These are phyloP conservation scores for Yamadazyma dushanensis DNA, from an alignment of 1,139 yeast species.

Conservation along the genomic window DNA sequence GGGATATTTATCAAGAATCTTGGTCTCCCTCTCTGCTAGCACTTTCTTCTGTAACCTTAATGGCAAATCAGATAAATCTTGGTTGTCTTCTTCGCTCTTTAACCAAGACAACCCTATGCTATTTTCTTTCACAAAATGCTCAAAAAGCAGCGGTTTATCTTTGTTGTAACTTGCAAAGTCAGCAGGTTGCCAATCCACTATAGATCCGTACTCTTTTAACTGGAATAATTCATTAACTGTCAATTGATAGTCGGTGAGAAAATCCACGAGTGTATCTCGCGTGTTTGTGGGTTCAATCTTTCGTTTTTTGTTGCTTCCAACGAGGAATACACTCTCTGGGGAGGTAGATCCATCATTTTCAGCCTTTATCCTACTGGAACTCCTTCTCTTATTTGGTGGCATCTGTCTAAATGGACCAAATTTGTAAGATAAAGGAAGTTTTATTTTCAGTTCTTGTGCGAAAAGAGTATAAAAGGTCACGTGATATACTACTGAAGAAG, in stretches of 20 bases:
- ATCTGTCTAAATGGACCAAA: neutral
- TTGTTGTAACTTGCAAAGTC: slow-evolving; percentile 35
- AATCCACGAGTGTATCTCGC: slow-evolving; percentile 23
- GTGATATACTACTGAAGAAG: too few species aligned
- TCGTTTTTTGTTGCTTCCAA: slow-evolving; percentile 8
- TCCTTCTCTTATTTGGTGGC: slow-evolving; percentile 14
- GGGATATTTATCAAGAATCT: slow-evolving; percentile 36
- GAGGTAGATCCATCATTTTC: neutral
- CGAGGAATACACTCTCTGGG: neutral
- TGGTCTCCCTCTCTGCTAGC: slow-evolving; percentile 39
- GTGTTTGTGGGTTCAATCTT: slow-evolving; percentile 18
- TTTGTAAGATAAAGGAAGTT: neutral
- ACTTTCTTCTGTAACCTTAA: slow-evolving; percentile 45
- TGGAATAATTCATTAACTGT: slow-evolving; percentile 55
- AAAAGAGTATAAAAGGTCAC: too few species aligned
- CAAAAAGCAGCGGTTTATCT: slow-evolving; percentile 35
- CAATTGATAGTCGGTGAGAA: slow-evolving; percentile 46
- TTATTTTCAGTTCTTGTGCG: neutral
- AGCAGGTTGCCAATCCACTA: slow-evolving; percentile 60
- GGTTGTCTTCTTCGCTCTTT: slow-evolving; percentile 24
- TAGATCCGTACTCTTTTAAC: slow-evolving; percentile 56
- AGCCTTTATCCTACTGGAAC: slow-evolving; percentile 10
- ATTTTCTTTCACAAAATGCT: slow-evolving; percentile 31
- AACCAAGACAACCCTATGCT: slow-evolving; percentile 36
- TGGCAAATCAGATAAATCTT: slow-evolving; percentile 35